A percentile compares a stretch with the other conserved stretches of the same genome.
These are phyloP conservation scores for Elsinoe arachidis DNA, from an alignment of 2,329 filamentous ascomycete species.

Conservation along the genomic window DNA sequence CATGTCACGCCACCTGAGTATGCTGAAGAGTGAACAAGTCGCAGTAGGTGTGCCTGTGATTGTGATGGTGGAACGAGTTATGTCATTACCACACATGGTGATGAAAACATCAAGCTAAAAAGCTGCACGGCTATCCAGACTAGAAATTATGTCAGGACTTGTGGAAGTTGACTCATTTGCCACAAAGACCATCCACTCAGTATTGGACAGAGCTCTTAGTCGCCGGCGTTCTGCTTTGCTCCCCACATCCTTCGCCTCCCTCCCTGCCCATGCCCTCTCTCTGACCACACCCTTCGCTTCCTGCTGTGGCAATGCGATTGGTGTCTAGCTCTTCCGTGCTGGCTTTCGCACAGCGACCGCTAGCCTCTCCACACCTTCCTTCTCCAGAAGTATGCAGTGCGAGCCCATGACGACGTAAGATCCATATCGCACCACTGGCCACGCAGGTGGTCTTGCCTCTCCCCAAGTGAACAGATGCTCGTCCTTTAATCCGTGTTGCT, in stretches of 20 bases:
- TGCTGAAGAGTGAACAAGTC: too few species aligned
- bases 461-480: conserved; percentile 19
- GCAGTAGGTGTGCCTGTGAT: too few species aligned
- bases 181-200: too few species aligned
- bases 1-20: too few species aligned
- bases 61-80: too few species aligned
- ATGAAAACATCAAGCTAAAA: background rate
- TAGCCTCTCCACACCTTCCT: conserved; percentile 20
- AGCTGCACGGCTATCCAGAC: background rate
- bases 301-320: conserved; percentile 7
- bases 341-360: conserved; percentile 20
- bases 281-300: conserved; percentile 16
- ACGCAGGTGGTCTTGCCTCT: background rate
- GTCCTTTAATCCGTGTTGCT: conserved; percentile 19
- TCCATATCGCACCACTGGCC: conserved; percentile 21
- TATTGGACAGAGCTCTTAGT: too few species aligned
- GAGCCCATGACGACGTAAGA: conserved; percentile 19
- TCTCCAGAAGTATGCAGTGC: conserved; percentile 23
- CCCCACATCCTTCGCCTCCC: conserved; percentile 6
- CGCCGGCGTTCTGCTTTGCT: background rate
- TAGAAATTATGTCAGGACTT: background rate
- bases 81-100: too few species aligned
- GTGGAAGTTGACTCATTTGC: too few species aligned
- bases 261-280: background rate
- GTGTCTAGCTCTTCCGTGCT: conserved; percentile 14